Base-by-base conservation (phyloP, 1,284 basidiomycete genomes). In the Sanghuangporus sanghuang region DNA sequence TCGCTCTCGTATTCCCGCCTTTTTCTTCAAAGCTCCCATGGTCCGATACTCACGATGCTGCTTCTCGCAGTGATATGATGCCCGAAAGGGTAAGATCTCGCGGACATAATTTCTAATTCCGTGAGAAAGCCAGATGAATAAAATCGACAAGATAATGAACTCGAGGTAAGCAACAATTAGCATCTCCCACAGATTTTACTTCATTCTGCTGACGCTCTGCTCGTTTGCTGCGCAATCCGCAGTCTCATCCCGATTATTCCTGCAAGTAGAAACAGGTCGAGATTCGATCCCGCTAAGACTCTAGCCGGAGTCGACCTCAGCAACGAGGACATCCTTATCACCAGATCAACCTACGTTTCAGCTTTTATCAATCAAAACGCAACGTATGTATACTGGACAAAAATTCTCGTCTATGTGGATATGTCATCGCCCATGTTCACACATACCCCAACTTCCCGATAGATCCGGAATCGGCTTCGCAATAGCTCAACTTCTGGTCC, bases 401-500 rank as follows among this genome's bases (percentile, higher is more conserved):
- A 32, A 32, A 27, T 27, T 32, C 5, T 32, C 27, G 5, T 32
- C 27, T 32, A 32, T 5, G 27, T 5, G 27, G 27, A 32, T 32
- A 2, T 32, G 4, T 32, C 27, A 32, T 32, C 27, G 27, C 27
- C 27, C 27, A 32, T 32, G 21, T n/a, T n/a, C 44, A 54, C 2
- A 36, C 14, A 49, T 36, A 7, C 46, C 18, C 27, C 27, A 32
- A 32, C 27, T 32, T 32, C 23, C 23, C 23, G 23, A 23, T 53
- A 65, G 59, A 27, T 62, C 64, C 11, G 60, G 59, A 32, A 61
- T 64, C 16, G 63, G 60, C 8, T 57, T 61, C 55, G 44, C 52
- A 6, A 53, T 54, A 6, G 52, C 60, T 38, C 54, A 66, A 64
- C 70, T 72, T 12, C 69, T 77, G 35, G 73, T 76, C 61, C 67